Conservation (phyloP, 805 yeast genomes). For the Wickerhamomyces silvicola region DNA sequence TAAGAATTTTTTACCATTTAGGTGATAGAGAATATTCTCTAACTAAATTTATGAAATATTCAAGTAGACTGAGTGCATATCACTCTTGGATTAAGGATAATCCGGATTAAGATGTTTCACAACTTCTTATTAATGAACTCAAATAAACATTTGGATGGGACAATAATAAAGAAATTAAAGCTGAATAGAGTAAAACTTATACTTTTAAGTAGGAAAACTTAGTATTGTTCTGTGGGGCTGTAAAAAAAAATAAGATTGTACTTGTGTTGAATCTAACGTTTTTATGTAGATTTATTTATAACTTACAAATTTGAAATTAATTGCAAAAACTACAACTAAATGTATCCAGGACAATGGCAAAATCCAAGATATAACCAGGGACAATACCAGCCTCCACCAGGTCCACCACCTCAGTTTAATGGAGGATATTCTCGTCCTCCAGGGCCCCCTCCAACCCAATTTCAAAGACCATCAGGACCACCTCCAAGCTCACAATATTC, state of each 20-base stretch:
- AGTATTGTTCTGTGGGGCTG: no score
- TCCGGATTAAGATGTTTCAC: constrained; percentile 41
- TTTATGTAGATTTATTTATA: no score
- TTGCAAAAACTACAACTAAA: background rate
- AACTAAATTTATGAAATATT: constrained; percentile 40
- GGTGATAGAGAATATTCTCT: constrained; percentile 40
- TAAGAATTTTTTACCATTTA: constrained; percentile 25
- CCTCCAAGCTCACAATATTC: constrained; percentile 16
- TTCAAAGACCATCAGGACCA: constrained; percentile 17
- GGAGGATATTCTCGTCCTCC: constrained; percentile 10
- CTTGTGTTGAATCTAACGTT: no score
- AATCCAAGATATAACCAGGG: background rate
- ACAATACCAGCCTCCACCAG: constrained; percentile 5
- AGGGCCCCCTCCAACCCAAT: constrained; percentile 24
- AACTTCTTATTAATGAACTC: constrained; percentile 38
- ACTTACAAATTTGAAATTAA: no score
- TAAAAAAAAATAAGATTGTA: no score
- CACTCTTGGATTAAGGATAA: constrained; percentile 50
- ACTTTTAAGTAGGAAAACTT: no score
- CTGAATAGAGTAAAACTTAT: constrained; percentile 52
- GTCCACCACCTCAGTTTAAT: constrained; percentile 5
- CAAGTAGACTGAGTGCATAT: constrained; percentile 61
- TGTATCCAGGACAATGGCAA: constrained; percentile 16
- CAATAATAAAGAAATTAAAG: constrained; percentile 33
- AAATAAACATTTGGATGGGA: constrained; percentile 39